A percentile compares a stretch with the other conserved stretches of the same genome.
These are phyloP conservation scores for Jaenimonas drosophilae DNA, from an alignment of 208 protist genomes.

Conservation along the genomic window DNA sequence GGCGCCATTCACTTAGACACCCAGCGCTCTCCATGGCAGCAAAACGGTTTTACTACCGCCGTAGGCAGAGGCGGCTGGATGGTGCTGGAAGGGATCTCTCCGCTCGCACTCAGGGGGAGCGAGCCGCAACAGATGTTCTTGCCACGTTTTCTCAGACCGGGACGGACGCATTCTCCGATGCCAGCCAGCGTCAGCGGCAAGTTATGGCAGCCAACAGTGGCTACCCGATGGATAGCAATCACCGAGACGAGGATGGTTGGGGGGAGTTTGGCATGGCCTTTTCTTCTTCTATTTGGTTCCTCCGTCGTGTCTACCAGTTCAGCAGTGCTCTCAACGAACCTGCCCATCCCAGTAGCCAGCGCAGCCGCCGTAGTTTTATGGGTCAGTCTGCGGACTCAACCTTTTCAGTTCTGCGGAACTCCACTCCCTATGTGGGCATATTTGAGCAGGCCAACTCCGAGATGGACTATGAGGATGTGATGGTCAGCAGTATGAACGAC, in stretches of 20 bases:
- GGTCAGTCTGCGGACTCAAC: background rate
- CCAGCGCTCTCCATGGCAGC: conserved; percentile 73
- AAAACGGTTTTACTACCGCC: conserved; percentile 45
- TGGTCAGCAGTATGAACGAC: no score
- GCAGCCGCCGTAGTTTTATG: no score
- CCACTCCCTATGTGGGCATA: no score
- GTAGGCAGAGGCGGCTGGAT: conserved; percentile 8
- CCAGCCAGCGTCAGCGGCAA: no score
- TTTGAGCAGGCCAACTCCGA: background rate
- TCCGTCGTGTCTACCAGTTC: conserved; percentile 4
- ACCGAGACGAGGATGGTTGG: conserved; percentile 8
- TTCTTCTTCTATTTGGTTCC: conserved; percentile 8
- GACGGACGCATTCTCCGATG: background rate
- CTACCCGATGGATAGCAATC: background rate
- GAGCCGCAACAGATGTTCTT: no score
- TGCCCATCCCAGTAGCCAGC: no score
- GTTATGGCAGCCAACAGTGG: no score
- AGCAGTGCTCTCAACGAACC: background rate
- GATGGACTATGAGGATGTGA: no score
- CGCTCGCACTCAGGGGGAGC: no score
- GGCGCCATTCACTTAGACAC: conserved; percentile 61
- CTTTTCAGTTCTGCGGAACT: no score
- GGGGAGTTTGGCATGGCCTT: conserved; percentile 14
- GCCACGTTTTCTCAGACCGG: background rate
- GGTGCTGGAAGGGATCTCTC: conserved; percentile 1